These are phyloP conservation scores for Yamadazyma diospyri DNA, from an alignment of 1,139 yeast species.

Conservation along the genomic window DNA sequence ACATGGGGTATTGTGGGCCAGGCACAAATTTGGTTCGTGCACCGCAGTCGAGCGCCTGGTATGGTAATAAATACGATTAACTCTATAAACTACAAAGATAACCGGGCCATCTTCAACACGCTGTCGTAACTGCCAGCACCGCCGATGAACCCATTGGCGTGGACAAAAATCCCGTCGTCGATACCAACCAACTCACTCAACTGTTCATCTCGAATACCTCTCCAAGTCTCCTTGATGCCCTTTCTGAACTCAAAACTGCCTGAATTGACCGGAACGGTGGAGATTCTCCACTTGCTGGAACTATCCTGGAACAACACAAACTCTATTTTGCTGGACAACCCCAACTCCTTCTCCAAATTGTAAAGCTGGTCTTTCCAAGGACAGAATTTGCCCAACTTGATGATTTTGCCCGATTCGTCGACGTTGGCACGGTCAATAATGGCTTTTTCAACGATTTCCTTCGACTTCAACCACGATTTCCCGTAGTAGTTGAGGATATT, in stretches of 20 bases:
- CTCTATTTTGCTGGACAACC: slow-evolving; percentile 44
- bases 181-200: slow-evolving; percentile 72
- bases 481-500: slow-evolving; percentile 71
- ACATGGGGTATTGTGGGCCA: background rate
- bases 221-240: slow-evolving; percentile 86
- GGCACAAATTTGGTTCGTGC: no score
- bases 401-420: slow-evolving; percentile 65
- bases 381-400: slow-evolving; percentile 68
- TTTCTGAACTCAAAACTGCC: slow-evolving; percentile 80
- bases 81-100: slow-evolving; percentile 25
- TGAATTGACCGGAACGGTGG: slow-evolving; percentile 77
- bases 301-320: slow-evolving; percentile 82
- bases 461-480: slow-evolving; percentile 89
- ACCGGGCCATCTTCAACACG: slow-evolving; percentile 71
- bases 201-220: slow-evolving; percentile 89
- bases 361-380: slow-evolving; percentile 96
- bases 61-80: no score
- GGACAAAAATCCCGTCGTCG: slow-evolving; percentile 84
- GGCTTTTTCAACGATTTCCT: slow-evolving; percentile 69
- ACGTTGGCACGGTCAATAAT: slow-evolving; percentile 51
- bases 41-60: no score
- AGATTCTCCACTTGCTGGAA: slow-evolving; percentile 76
- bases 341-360: slow-evolving; percentile 47
- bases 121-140: slow-evolving; percentile 83
- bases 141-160: slow-evolving; percentile 97